These are phyloP conservation scores for Cladosporium phlei DNA, from an alignment of 2,329 filamentous ascomycete genomes.

Conservation along the genomic window DNA sequence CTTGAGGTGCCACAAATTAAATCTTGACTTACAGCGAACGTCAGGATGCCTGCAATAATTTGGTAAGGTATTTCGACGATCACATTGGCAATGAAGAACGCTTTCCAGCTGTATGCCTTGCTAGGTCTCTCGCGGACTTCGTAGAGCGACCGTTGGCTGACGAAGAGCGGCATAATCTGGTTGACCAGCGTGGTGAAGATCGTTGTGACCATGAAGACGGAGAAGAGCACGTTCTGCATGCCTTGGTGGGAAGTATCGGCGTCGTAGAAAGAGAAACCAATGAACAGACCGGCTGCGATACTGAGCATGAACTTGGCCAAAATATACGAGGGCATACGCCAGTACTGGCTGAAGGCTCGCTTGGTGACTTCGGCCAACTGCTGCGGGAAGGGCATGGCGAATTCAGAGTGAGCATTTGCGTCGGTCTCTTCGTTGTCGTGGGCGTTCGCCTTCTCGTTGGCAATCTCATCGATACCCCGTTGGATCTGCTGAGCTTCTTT, in stretches of 20 bases:
- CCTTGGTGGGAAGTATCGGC: constrained; percentile 35
- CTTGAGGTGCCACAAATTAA: too few species aligned
- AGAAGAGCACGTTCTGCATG: constrained; percentile 44
- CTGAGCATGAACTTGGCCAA: constrained; percentile 57
- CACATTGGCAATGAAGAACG: constrained; percentile 67
- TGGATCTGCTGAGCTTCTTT: constrained; percentile 30
- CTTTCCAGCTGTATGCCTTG: constrained; percentile 71
- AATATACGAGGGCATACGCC: constrained; percentile 43
- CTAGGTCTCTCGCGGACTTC: constrained; percentile 58
- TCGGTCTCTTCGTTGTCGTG: constrained; percentile 27
- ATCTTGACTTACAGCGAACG: too few species aligned
- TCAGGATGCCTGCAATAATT: constrained; percentile 57
- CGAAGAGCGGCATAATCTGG: constrained; percentile 57
- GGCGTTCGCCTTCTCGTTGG: constrained; percentile 31
- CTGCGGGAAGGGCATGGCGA: constrained; percentile 38
- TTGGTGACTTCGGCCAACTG: constrained; percentile 36
- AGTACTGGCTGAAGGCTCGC: constrained; percentile 44
- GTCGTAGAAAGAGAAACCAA: constrained; percentile 43
- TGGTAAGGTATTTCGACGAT: constrained; percentile 67
- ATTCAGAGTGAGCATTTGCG: constrained; percentile 36
- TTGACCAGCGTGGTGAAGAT: constrained; percentile 45
- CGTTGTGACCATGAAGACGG: constrained; percentile 48
- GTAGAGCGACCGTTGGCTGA: constrained; percentile 55
- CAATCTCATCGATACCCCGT: constrained; percentile 37
- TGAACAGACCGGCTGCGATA: constrained; percentile 46